Evolutionary conservation across 768 basidiomycete species (phyloP).

Genomic region (Mycena olivaceomarginata): DNA sequence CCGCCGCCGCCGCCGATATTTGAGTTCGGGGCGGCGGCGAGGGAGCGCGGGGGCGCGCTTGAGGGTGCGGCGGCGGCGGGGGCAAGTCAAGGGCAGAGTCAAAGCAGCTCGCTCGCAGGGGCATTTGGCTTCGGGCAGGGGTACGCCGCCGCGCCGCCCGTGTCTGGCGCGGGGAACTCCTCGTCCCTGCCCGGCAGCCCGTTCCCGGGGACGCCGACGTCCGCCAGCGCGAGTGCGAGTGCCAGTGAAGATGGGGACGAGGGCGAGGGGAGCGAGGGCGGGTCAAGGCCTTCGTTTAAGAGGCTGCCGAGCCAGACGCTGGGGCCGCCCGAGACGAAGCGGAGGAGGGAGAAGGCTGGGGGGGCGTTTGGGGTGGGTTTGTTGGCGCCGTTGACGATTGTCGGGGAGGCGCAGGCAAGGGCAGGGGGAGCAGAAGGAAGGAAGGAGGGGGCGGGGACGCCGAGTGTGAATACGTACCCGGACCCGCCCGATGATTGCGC

Average conservation of each 20-base stretch:
- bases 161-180: conserved; percentile 3
- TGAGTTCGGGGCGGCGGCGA: conserved; percentile 29
- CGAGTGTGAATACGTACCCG: conserved; percentile 31
- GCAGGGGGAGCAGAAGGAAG: background rate
- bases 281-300: conserved; percentile 80
- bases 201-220: conserved; percentile 26
- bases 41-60: conserved; percentile 11
- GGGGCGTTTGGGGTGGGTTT: background rate
- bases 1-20: conserved; percentile 12
- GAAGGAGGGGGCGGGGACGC: conserved; percentile 1
- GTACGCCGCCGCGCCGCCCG: conserved; percentile 43
- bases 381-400: conserved; percentile 25
- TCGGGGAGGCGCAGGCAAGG: background rate
- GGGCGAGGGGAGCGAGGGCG: conserved; percentile 54
- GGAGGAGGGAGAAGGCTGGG: conserved; percentile 45
- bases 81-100: background rate
- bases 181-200: conserved; percentile 41
- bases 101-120: conserved; percentile 39
- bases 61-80: conserved; percentile 3
- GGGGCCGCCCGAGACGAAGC: conserved; percentile 76
- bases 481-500: conserved; percentile 36
- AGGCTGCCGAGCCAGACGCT: conserved; percentile 83
- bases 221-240: conserved; percentile 15
- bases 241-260: conserved; percentile 39
- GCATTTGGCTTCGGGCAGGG: conserved; percentile 38